Conservation (phyloP, 2,329 filamentous ascomycete genomes). For the Fusarium oxysporum region DNA sequence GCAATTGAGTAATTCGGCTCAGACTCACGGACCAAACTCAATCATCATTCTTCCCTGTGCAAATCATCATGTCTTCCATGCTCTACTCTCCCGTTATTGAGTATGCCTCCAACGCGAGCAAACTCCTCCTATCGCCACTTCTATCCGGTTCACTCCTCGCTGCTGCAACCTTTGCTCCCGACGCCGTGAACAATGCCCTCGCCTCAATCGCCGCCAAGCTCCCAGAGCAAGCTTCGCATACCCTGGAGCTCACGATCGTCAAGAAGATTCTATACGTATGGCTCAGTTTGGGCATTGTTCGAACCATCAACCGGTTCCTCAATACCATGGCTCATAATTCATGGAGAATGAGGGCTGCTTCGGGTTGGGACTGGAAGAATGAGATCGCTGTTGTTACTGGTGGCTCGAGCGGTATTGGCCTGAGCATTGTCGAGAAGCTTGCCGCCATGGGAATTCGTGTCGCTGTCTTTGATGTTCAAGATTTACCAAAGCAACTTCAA, state of each 20-base stretch:
- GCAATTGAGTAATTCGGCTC: not conserved
- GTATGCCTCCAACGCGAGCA: not conserved
- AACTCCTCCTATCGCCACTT: constrained; percentile 31
- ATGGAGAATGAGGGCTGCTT: constrained; percentile 40
- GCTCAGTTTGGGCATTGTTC: constrained; percentile 41
- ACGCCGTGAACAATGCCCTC: constrained; percentile 24
- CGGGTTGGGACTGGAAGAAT: constrained; percentile 51
- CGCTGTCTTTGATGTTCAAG: constrained; percentile 72
- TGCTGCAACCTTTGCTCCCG: constrained; percentile 26
- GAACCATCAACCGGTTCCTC: constrained; percentile 39
- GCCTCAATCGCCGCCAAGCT: constrained; percentile 4
- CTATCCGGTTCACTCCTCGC: constrained; percentile 35
- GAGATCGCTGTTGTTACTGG: constrained; percentile 60
- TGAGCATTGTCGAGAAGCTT: constrained; percentile 50
- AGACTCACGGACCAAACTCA: not conserved
- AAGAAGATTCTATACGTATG: constrained; percentile 34
- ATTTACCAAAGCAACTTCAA: constrained; percentile 43
- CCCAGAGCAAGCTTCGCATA: constrained; percentile 6
- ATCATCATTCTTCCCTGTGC: not conserved
- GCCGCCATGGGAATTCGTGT: constrained; percentile 66
- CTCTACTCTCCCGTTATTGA: constrained; percentile 38
- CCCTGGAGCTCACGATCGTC: constrained; percentile 9
- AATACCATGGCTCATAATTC: constrained; percentile 48
- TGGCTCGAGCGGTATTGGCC: constrained; percentile 57
- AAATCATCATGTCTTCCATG: constrained; percentile 33